Percentiles rank a stretch among this genome's conserved stretches.
These are phyloP conservation scores for Erysimum cheiri DNA, from an alignment of 441 rosid genomes.

Conservation along the genomic window DNA sequence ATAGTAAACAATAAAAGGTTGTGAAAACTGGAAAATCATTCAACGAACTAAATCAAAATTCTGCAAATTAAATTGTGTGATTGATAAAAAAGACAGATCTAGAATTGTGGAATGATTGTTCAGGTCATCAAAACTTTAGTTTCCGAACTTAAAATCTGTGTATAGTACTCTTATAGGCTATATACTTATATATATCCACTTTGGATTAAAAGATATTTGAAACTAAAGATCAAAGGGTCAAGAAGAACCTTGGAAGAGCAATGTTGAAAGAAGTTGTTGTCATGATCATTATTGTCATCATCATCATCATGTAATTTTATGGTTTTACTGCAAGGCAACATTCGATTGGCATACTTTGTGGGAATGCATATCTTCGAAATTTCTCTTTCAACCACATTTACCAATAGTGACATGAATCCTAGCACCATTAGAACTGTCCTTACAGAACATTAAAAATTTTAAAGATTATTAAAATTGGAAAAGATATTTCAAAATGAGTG, in stretches of 20 bases:
- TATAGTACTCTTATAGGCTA: background rate
- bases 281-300: slow-evolving; percentile 6
- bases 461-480: background rate
- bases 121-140: background rate
- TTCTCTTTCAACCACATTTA: slow-evolving; percentile 53
- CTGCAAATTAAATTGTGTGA: background rate
- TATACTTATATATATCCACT: background rate
- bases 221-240: background rate
- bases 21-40: background rate
- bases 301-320: background rate
- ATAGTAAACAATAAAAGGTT: background rate
- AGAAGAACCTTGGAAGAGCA: slow-evolving; percentile 56
- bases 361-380: slow-evolving; percentile 66
- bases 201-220: background rate
- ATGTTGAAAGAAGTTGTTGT: slow-evolving; percentile 15
- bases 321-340: slow-evolving; percentile 58
- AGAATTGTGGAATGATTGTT: background rate
- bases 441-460: background rate
- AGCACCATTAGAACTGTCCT: slow-evolving; percentile 61
- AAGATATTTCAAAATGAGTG: background rate
- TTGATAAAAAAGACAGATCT: background rate
- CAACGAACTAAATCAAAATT: background rate
- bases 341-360: slow-evolving; percentile 47
- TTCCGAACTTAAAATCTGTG: background rate
- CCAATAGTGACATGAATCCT: slow-evolving; percentile 71